A percentile compares a stretch with the other conserved stretches of the same genome.
These are phyloP conservation scores for Cyclotella sp. DNA, from an alignment of 108 stramenopile genomes.

Conservation along the genomic window DNA sequence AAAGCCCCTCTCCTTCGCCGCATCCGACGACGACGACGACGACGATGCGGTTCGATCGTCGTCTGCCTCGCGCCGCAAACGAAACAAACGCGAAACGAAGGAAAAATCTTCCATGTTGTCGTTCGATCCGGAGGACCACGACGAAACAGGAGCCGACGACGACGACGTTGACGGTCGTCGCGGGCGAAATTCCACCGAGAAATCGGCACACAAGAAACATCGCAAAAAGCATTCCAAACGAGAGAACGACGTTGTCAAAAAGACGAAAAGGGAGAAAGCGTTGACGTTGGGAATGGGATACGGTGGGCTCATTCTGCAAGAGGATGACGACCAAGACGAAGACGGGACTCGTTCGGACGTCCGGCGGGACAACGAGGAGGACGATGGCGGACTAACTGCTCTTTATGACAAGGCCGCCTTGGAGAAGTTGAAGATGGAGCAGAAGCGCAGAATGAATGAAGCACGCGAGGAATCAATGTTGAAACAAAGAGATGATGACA, in stretches of 20 bases:
- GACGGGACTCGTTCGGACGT: background rate
- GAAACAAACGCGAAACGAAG: slow-evolving; percentile 28
- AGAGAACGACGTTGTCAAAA: too few relatives aligned
- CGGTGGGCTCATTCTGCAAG: slow-evolving; percentile 22
- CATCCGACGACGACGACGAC: slow-evolving; percentile 20
- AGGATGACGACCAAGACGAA: background rate
- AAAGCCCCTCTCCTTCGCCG: slow-evolving; percentile 6
- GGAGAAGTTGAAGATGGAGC: slow-evolving; percentile 62
- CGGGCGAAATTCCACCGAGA: slow-evolving; percentile 48
- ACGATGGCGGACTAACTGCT: slow-evolving; percentile 10
- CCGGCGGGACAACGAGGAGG: slow-evolving; percentile 1
- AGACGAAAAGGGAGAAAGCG: background rate
- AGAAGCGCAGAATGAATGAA: slow-evolving; percentile 30
- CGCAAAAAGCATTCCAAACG: slow-evolving; percentile 5
- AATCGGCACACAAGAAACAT: too few relatives aligned
- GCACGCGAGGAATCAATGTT: background rate
- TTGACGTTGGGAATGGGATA: background rate
- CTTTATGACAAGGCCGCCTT: slow-evolving; percentile 67
- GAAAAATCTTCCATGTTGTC: slow-evolving; percentile 42
- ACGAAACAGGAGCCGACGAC: slow-evolving; percentile 7
- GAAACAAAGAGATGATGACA: background rate
- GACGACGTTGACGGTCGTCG: background rate
- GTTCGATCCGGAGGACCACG: slow-evolving; percentile 44
- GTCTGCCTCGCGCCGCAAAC: slow-evolving; percentile 10
- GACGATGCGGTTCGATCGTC: slow-evolving; percentile 3